phyloP scores from a whole-genome alignment of 495 filamentous ascomycete species.

The Podospora appendiculata region DNA sequence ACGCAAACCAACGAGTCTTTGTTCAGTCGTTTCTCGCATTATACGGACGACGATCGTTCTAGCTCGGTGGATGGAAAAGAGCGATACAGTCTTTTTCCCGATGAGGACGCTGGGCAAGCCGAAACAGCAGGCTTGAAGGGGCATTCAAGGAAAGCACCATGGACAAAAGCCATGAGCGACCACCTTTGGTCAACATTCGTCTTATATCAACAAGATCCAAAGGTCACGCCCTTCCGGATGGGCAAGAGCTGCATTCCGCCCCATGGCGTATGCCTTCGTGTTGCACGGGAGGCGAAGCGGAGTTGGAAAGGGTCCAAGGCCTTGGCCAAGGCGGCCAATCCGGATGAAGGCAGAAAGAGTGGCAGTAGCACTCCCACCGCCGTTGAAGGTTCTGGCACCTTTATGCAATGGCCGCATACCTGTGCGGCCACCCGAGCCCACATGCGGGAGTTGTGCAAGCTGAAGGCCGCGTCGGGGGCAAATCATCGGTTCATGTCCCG shows the following conservation, averaged over 20 bases:
- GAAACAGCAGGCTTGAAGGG: conserved; percentile 9
- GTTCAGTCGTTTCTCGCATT: conserved; percentile 39
- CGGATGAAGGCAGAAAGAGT: conserved; percentile 33
- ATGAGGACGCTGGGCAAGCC: conserved; percentile 4
- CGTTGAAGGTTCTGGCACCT: conserved; percentile 25
- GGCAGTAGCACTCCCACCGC: conserved; percentile 62
- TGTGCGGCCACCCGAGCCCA: conserved; percentile 71
- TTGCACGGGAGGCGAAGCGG: conserved; percentile 75
- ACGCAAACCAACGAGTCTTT: conserved; percentile 41
- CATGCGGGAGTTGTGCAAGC: conserved; percentile 75
- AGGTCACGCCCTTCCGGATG: conserved; percentile 87
- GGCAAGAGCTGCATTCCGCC: conserved; percentile 81
- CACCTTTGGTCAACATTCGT: conserved; percentile 91
- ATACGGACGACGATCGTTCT: conserved; percentile 39
- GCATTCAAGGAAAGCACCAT: conserved; percentile 43
- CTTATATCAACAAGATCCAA: conserved; percentile 82
- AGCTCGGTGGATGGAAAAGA: conserved; percentile 22
- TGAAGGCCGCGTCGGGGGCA: conserved; percentile 65
- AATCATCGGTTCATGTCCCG: conserved; percentile 50
- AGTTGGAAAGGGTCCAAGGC: conserved; percentile 66
- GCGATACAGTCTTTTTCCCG: conserved; percentile 5
- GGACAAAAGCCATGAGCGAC: conserved; percentile 85
- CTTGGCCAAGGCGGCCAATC: conserved; percentile 18
- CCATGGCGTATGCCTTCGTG: conserved; percentile 79
- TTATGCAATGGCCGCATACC: conserved; percentile 70